Evolutionary conservation across 331 rosid species (phyloP).

Genomic region (Quercus phellos): DNA sequence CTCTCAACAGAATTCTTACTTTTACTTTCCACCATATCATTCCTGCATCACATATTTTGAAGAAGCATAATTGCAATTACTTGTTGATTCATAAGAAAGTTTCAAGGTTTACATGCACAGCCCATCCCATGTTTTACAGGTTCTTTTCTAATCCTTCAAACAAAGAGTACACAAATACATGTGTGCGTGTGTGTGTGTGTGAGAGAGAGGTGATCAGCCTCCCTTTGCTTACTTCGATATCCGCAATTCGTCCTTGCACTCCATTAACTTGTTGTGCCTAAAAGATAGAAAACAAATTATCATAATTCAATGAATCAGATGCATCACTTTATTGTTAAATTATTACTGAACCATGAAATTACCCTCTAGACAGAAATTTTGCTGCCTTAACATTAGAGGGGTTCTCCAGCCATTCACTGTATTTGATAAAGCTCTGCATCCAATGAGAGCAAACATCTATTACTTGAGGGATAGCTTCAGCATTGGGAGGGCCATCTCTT

Average conservation of each 20-base stretch:
- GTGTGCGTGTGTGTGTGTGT: not conserved
- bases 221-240: conserved; percentile 57
- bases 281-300: conserved; percentile 7
- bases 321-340: conserved; percentile 26
- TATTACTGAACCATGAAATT: conserved; percentile 24
- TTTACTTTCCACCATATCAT: conserved; percentile 37
- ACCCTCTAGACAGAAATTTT: conserved; percentile 86
- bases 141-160: not conserved
- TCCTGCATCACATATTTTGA: conserved; percentile 58
- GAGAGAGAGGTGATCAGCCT: conserved; percentile 8
- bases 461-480: conserved; percentile 68
- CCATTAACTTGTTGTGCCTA: conserved; percentile 73
- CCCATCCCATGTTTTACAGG: not conserved
- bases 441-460: conserved; percentile 85
- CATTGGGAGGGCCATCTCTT: conserved; percentile 74
- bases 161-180: not conserved
- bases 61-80: not conserved
- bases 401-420: conserved; percentile 82
- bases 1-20: conserved; percentile 31
- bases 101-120: not conserved
- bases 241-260: conserved; percentile 69
- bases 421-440: conserved; percentile 89
- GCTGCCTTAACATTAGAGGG: conserved; percentile 95
- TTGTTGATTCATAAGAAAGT: not conserved
- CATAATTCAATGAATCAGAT: conserved; percentile 6